Conservation (phyloP, 192 early-diverging fungal genomes). For the Coemansia sp. region DNA sequence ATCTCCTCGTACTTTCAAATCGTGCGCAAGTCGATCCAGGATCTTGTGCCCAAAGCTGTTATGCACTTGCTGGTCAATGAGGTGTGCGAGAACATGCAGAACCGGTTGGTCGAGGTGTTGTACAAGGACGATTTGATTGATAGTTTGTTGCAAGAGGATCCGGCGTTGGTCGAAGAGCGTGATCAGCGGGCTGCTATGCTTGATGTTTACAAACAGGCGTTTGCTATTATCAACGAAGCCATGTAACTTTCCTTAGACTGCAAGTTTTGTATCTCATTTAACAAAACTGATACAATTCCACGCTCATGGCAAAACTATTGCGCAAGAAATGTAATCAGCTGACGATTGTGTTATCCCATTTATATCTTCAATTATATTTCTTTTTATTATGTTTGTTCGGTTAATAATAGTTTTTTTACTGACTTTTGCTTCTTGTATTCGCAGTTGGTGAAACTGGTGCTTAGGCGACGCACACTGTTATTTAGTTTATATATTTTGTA, state of each 20-base stretch:
- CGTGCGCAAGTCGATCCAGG: conserved; percentile 76
- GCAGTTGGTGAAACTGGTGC: too few relatives aligned
- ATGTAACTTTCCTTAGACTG: conserved; percentile 22
- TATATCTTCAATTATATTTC: too few relatives aligned
- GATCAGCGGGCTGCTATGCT: conserved; percentile 74
- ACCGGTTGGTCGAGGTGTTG: conserved; percentile 68
- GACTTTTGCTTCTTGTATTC: too few relatives aligned
- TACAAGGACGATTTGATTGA: conserved; percentile 69
- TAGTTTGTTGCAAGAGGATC: conserved; percentile 75
- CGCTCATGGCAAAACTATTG: too few relatives aligned
- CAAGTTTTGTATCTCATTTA: background rate
- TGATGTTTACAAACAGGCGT: conserved; percentile 75
- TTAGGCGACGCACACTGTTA: too few relatives aligned
- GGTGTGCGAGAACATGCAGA: conserved; percentile 71
- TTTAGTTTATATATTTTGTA: too few relatives aligned
- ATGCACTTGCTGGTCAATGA: conserved; percentile 80
- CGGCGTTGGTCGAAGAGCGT: conserved; percentile 65
- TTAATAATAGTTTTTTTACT: too few relatives aligned
- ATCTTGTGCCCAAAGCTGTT: conserved; percentile 76
- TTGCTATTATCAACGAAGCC: conserved; percentile 58
- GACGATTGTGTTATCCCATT: too few relatives aligned
- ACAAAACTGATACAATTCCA: background rate
- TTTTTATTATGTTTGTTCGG: too few relatives aligned
- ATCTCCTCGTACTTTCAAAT: conserved; percentile 78
- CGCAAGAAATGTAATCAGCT: too few relatives aligned